Base-by-base conservation (phyloP, 2,329 filamentous ascomycete genomes). In the Metarhizium album region DNA sequence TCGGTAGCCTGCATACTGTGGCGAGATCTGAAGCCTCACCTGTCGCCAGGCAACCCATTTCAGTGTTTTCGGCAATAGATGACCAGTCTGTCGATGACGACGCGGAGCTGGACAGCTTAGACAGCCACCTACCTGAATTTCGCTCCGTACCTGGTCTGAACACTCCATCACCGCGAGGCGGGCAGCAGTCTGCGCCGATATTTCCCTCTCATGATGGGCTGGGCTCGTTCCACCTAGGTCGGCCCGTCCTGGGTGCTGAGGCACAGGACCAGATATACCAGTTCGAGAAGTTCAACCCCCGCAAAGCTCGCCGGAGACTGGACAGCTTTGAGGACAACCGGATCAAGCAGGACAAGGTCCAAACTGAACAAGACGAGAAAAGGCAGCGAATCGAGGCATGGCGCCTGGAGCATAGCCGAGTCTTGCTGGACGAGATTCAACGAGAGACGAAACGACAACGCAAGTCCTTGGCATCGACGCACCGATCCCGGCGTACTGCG, bases 131-230 rank as follows among this genome's bases (percentile, higher is more conserved):
- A 1, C 86, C 90, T 56, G 90, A 90, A 42, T 96, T 96, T 63
- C 82, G 89, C 48, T 82, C 88, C 43, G 74, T 73, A 6, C 72
- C 76, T 3, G 64, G 56, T 5, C 53, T 59, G 23, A 56, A 59
- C 33, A 54, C 54, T 2, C 52, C 57, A 20, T 58, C 59, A 7
- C 59, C 60, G 18, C 53, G 56, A 7, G 60, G 56, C 3, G 57
- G 55, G 13, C 61, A 63, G 18, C 81, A 79, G 56, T 73, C 80
- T 20, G 74, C 76, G 18, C 82, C 87, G 0, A 80, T 95, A 2
- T 76, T 98, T n/a, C 93, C 93, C 0, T 81, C 83, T 1, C 93
- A 98, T 62, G 90, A 98, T 72, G 93, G 93, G 2, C 69, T 97
- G 45, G 93, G 93, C 4, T 87, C 85, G 6, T 98, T 98, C 65